These are phyloP conservation scores for Vanilla planifolia DNA, from an alignment of 106 monocot species.

Conservation along the genomic window DNA sequence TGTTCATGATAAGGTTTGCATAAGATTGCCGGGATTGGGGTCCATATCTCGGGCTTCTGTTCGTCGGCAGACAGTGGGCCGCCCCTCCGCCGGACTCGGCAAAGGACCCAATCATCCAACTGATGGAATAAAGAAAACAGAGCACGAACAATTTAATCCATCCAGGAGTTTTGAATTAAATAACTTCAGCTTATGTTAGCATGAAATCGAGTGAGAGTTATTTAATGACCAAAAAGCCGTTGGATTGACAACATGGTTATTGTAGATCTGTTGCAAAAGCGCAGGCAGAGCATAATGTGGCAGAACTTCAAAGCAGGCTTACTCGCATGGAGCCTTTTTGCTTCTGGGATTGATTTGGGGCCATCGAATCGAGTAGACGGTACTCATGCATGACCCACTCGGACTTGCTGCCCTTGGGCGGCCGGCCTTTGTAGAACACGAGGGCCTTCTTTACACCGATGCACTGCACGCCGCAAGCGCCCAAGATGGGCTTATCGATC, in stretches of 20 bases:
- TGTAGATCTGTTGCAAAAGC: no score
- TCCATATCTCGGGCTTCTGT: not conserved
- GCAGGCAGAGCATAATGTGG: no score
- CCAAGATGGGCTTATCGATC: slow-evolving; percentile 16
- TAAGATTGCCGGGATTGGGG: not conserved
- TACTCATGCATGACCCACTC: slow-evolving; percentile 28
- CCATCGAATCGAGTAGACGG: slow-evolving; percentile 13
- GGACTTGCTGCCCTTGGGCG: slow-evolving; percentile 17
- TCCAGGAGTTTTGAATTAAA: no score
- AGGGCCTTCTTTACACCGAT: slow-evolving; percentile 16
- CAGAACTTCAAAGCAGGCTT: not conserved
- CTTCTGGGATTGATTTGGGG: not conserved
- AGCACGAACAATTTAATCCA: no score
- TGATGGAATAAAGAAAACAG: no score
- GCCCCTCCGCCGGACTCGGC: slow-evolving; percentile 26
- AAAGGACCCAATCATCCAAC: slow-evolving; percentile 28
- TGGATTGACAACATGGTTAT: no score
- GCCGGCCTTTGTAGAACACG: slow-evolving; percentile 18
- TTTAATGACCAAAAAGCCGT: not conserved
- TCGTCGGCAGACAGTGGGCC: not conserved
- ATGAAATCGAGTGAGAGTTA: no score
- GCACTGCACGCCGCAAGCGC: slow-evolving; percentile 6
- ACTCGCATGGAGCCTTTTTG: slow-evolving; percentile 5
- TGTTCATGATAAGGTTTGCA: not conserved
- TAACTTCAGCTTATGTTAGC: no score